These are phyloP conservation scores for Nematocida major DNA, from an alignment of 371 early-diverging fungal species.

Conservation along the genomic window DNA sequence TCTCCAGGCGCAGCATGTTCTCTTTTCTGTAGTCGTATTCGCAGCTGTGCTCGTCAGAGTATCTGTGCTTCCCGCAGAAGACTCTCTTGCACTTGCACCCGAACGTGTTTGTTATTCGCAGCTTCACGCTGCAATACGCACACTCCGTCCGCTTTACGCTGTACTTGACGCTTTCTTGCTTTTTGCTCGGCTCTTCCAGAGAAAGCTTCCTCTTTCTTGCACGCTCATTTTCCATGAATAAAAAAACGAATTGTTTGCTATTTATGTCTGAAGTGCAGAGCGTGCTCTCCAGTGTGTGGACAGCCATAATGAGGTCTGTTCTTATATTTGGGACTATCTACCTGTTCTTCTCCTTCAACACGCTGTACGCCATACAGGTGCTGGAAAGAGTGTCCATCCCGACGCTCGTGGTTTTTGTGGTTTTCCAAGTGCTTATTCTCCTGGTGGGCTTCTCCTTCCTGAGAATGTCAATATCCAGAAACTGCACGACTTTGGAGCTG, in stretches of 20 bases:
- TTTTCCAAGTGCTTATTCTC: slow-evolving; percentile 19
- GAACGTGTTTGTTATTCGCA: slow-evolving; percentile 59
- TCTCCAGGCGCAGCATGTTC: slow-evolving; percentile 54
- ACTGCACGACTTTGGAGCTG: slow-evolving; percentile 49
- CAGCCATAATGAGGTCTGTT: background rate
- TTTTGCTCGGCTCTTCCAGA: slow-evolving; percentile 13
- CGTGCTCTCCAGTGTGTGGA: background rate
- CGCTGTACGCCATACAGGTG: slow-evolving; percentile 6
- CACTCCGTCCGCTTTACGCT: slow-evolving; percentile 33
- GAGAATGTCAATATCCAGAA: slow-evolving; percentile 39
- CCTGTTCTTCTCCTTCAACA: slow-evolving; percentile 38
- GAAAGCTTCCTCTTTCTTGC: slow-evolving; percentile 14
- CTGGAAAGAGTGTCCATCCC: background rate
- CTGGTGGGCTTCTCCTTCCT: slow-evolving; percentile 46
- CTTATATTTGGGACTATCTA: slow-evolving; percentile 7
- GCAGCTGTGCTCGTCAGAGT: slow-evolving; percentile 65
- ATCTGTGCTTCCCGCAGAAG: slow-evolving; percentile 64
- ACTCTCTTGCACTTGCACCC: slow-evolving; percentile 61
- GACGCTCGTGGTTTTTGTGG: slow-evolving; percentile 6
- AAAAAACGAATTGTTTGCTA: slow-evolving; percentile 45
- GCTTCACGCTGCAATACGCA: slow-evolving; percentile 55
- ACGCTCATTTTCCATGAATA: slow-evolving; percentile 24
- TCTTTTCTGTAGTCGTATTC: slow-evolving; percentile 62
- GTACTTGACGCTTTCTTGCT: background rate
- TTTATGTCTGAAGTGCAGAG: background rate